These are phyloP conservation scores for Pseudonectria buxi DNA, from an alignment of 2,329 filamentous ascomycete species.

Conservation along the genomic window DNA sequence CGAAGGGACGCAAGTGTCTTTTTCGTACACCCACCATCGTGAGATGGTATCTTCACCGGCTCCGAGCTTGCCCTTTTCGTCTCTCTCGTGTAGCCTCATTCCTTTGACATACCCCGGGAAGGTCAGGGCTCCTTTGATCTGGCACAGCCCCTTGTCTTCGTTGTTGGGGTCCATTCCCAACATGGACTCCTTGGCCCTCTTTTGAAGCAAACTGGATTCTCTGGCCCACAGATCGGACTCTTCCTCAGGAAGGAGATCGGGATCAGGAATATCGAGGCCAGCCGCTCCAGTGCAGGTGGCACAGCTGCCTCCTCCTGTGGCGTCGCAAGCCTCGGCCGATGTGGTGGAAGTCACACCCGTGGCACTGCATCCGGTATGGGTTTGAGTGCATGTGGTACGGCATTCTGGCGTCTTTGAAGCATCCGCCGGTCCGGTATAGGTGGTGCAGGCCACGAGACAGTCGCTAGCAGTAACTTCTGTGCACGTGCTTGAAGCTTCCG, in stretches of 20 bases:
- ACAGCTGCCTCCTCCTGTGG: slow-evolving; percentile 1
- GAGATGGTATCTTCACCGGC: neutral
- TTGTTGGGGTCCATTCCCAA: neutral
- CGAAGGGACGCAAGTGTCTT: neutral
- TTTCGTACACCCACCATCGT: neutral
- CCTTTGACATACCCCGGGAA: neutral
- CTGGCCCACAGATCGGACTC: too few species aligned
- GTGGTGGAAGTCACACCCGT: slow-evolving; percentile 6
- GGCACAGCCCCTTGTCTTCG: too few species aligned
- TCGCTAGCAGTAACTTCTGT: slow-evolving; percentile 10
- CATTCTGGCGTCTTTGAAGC: neutral
- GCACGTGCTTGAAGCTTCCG: slow-evolving; percentile 1
- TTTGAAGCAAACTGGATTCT: too few species aligned
- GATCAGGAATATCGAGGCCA: neutral
- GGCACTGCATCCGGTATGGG: slow-evolving; percentile 7
- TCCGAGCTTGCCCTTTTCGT: neutral
- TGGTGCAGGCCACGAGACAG: slow-evolving; percentile 11
- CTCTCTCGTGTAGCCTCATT: neutral
- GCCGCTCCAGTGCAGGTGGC: neutral
- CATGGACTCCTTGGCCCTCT: neutral
- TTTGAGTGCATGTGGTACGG: slow-evolving; percentile 7
- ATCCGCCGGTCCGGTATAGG: slow-evolving; percentile 5
- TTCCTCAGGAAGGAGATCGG: neutral
- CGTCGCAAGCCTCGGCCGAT: slow-evolving; percentile 3
- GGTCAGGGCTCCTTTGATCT: neutral